These are phyloP conservation scores for Rhizopus arrhizus DNA, from an alignment of 371 early-diverging fungal species.

Conservation along the genomic window DNA sequence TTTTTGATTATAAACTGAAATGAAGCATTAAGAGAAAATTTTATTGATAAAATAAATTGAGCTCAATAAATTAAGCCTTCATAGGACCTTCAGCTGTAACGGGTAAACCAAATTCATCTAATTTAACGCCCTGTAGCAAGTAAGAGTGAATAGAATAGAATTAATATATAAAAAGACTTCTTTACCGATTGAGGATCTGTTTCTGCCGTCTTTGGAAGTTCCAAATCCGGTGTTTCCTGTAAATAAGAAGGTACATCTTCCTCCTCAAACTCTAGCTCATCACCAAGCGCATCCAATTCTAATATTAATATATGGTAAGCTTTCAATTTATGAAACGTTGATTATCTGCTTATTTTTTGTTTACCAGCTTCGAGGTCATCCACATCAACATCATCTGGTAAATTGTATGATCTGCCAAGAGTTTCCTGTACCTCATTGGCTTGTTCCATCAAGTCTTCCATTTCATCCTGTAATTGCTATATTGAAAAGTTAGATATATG, in stretches of 20 bases:
- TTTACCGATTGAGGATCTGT: conserved; percentile 54
- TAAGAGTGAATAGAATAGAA: neutral
- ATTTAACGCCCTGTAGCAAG: conserved; percentile 36
- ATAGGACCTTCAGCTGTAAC: conserved; percentile 50
- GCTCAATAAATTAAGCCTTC: conserved; percentile 38
- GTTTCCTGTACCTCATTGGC: conserved; percentile 96
- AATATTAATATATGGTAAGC: neutral
- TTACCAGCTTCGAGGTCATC: conserved; percentile 93
- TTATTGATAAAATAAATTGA: too few relatives aligned
- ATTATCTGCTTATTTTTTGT: neutral
- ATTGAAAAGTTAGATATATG: neutral
- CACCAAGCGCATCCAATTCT: conserved; percentile 95
- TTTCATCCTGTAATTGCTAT: conserved; percentile 93
- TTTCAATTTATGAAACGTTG: too few relatives aligned
- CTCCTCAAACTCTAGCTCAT: conserved; percentile 83
- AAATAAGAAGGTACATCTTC: conserved; percentile 74
- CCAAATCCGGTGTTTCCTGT: conserved; percentile 51
- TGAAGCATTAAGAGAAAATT: neutral
- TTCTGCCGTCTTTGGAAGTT: conserved; percentile 55
- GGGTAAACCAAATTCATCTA: conserved; percentile 65
- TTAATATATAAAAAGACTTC: neutral
- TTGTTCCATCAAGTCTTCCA: conserved; percentile 94
- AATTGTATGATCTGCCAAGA: conserved; percentile 84
- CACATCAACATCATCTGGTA: conserved; percentile 95
- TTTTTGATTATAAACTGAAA: neutral